These are phyloP conservation scores for Neoscytalidium dimidiatum DNA, from an alignment of 2,329 filamentous ascomycete genomes.

Conservation along the genomic window DNA sequence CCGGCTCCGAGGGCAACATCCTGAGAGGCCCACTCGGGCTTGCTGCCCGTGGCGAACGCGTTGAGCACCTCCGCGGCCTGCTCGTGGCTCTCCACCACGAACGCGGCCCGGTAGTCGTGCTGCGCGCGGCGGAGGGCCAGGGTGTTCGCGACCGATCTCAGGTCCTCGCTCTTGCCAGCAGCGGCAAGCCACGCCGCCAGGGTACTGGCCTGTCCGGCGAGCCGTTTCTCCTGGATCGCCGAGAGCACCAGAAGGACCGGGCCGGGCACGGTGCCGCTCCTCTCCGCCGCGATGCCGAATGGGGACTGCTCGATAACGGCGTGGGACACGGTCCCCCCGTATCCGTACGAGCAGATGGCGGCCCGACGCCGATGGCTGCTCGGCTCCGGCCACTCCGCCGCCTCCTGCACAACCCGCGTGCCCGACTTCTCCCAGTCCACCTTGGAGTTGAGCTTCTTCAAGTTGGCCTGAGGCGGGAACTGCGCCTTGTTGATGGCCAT, in stretches of 20 bases:
- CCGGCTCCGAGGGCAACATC: constrained; percentile 14
- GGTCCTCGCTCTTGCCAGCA: not conserved
- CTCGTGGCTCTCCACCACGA: constrained; percentile 27
- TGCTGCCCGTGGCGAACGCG: constrained; percentile 22
- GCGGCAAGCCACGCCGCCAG: constrained; percentile 29
- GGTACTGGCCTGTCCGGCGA: constrained; percentile 26
- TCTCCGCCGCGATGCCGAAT: not conserved
- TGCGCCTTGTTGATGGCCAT: constrained; percentile 30
- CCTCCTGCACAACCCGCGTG: constrained; percentile 26
- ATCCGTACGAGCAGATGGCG: constrained; percentile 52
- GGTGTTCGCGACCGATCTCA: constrained; percentile 29
- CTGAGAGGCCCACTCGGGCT: not conserved
- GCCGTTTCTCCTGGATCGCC: constrained; percentile 35
- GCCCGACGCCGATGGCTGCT: constrained; percentile 31
- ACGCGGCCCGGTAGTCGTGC: constrained; percentile 32
- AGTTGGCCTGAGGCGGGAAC: constrained; percentile 38
- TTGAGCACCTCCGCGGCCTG: constrained; percentile 27
- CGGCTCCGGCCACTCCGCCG: constrained; percentile 24
- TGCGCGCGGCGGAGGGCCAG: constrained; percentile 33
- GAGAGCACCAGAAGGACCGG: constrained; percentile 28
- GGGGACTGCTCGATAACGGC: constrained; percentile 40
- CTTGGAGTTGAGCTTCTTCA: constrained; percentile 34
- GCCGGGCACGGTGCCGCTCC: not conserved
- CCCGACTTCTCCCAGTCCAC: constrained; percentile 34
- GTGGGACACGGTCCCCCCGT: constrained; percentile 47